Percentiles rank a stretch among this genome's conserved stretches.
These are phyloP conservation scores for Lachancea dasiensis DNA, from an alignment of 805 yeast genomes.

Conservation along the genomic window DNA sequence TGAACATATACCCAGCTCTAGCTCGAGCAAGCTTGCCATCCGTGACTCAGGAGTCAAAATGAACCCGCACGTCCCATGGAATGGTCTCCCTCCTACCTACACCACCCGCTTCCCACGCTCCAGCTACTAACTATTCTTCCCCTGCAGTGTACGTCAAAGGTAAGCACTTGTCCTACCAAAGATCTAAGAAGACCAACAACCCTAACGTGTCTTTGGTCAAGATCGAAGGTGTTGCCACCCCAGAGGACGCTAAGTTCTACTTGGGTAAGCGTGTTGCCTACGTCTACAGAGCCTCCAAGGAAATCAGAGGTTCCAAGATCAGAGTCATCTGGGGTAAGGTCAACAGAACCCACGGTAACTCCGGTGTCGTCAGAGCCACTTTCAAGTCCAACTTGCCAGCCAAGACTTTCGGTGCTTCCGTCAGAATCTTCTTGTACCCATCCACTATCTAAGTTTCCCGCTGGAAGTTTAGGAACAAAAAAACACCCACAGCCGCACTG, in stretches of 20 bases:
- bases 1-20: no score
- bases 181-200: slow-evolving; percentile 97
- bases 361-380: slow-evolving; percentile 97
- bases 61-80: no score
- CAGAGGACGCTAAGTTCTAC: slow-evolving; percentile 98
- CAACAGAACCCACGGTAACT: slow-evolving; percentile 98
- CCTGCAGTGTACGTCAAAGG: slow-evolving; percentile 96
- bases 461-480: slow-evolving; percentile 7
- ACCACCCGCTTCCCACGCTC: background rate
- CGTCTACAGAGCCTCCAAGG: slow-evolving; percentile 98
- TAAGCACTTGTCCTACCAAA: slow-evolving; percentile 99
- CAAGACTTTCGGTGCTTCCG: slow-evolving; percentile 99
- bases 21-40: no score
- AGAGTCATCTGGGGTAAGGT: slow-evolving; percentile 99
- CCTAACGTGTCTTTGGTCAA: slow-evolving; percentile 95
- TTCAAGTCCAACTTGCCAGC: slow-evolving; percentile 99
- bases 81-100: no score
- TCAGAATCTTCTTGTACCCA: slow-evolving; percentile 99
- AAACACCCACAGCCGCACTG: slow-evolving; percentile 10
- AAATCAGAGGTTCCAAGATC: slow-evolving; percentile 97
- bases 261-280: slow-evolving; percentile 99
- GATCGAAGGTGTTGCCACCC: slow-evolving; percentile 89
- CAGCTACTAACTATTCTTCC: slow-evolving; percentile 6
- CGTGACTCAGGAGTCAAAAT: no score
- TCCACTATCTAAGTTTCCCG: slow-evolving; percentile 87